phyloP scores from a whole-genome alignment of 352 stramenopile genomes.

The Phytophthora hybrid region DNA sequence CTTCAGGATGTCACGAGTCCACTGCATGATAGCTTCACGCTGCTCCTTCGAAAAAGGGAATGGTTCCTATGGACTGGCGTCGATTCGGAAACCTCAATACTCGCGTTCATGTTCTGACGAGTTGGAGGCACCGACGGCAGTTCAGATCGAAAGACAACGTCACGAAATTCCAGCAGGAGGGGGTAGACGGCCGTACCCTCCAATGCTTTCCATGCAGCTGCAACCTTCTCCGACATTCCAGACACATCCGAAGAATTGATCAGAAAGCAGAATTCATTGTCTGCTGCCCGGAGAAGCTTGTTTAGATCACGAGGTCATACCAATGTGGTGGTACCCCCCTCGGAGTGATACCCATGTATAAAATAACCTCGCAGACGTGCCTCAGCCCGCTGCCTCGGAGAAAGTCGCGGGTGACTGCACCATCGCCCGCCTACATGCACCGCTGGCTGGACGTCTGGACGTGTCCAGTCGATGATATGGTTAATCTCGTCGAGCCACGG shows the following conservation, averaged over 20 bases:
- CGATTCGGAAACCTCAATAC: conserved; percentile 2
- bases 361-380: conserved; percentile 1
- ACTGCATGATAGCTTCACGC: conserved; percentile 1
- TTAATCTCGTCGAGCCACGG: conserved; percentile 23
- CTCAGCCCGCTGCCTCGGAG: neutral
- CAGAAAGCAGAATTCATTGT: conserved; percentile 17
- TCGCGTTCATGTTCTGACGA: conserved; percentile 2
- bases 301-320: neutral
- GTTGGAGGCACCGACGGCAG: neutral
- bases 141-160: conserved; percentile 2
- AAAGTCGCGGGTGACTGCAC: neutral
- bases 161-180: neutral
- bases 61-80: conserved; percentile 11
- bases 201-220: neutral
- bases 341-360: neutral
- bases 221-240: neutral
- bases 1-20: conserved; percentile 12
- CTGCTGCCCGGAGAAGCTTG: neutral
- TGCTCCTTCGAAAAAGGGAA: conserved; percentile 15
- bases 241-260: neutral
- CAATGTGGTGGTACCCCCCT: neutral
- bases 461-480: conserved; percentile 6
- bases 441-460: neutral
- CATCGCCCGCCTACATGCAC: neutral
- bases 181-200: neutral